phyloP scores from a whole-genome alignment of 2,329 filamentous ascomycete species.

The Huntiella decipiens region DNA sequence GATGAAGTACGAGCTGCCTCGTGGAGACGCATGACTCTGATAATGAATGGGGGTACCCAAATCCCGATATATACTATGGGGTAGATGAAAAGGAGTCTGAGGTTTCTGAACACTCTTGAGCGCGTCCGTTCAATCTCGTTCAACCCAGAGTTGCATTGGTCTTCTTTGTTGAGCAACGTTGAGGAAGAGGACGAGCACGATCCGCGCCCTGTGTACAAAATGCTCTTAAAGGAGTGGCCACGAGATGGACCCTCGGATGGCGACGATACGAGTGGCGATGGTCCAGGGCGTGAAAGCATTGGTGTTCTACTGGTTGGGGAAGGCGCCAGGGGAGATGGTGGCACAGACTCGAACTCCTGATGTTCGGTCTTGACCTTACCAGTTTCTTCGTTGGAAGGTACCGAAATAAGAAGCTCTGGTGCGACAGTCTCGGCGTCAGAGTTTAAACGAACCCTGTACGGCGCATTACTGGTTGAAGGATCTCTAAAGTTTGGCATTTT shows the following conservation, averaged over 20 bases:
- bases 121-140: constrained; percentile 1
- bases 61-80: constrained; percentile 52
- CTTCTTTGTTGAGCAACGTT: constrained; percentile 7
- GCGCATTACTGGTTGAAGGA: not conserved
- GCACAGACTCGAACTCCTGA: not conserved
- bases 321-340: not conserved
- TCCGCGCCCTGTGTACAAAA: constrained; percentile 9
- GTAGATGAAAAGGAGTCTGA: constrained; percentile 58
- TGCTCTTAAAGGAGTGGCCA: constrained; percentile 12
- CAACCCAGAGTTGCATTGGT: no score
- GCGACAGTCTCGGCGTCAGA: constrained; percentile 8
- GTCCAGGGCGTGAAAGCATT: constrained; percentile 9
- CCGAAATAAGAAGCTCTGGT: constrained; percentile 5
- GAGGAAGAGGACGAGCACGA: constrained; percentile 12
- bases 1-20: constrained; percentile 12
- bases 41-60: constrained; percentile 53
- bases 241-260: constrained; percentile 14
- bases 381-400: not conserved
- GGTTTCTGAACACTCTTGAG: constrained; percentile 42
- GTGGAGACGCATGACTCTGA: constrained; percentile 41
- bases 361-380: not conserved
- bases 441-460: constrained; percentile 7
- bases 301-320: not conserved
- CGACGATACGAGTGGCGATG: constrained; percentile 6
- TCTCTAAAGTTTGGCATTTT: constrained; percentile 9